Evolutionary conservation across 2,329 filamentous ascomycete species (phyloP).

Genomic region (Mollisia scopiformis): DNA sequence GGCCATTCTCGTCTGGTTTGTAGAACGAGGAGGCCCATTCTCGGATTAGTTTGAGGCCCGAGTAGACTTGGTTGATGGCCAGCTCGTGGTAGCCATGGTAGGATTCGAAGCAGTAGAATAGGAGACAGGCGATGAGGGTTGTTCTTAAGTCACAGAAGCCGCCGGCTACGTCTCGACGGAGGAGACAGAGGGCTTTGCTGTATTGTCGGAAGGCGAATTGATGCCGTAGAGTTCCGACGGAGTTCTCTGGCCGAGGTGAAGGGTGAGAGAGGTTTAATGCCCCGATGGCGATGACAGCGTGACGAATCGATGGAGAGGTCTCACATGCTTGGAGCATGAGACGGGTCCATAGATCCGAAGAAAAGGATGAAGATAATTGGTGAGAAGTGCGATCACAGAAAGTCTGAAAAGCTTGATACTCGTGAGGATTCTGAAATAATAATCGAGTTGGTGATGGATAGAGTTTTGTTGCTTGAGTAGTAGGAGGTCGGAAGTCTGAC

Average conservation of each 20-base stretch:
- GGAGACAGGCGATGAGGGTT: slow-evolving; percentile 23
- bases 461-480: slow-evolving; percentile 9
- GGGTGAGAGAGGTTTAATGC: slow-evolving; percentile 11
- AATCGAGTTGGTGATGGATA: slow-evolving; percentile 15
- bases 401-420: slow-evolving; percentile 22
- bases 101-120: slow-evolving; percentile 29
- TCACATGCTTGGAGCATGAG: slow-evolving; percentile 26
- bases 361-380: slow-evolving; percentile 16
- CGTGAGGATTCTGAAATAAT: slow-evolving; percentile 20
- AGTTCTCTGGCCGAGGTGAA: slow-evolving; percentile 14
- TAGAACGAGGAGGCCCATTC: slow-evolving; percentile 22
- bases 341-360: slow-evolving; percentile 17
- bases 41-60: slow-evolving; percentile 22
- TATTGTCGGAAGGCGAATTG: slow-evolving; percentile 27
- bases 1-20: slow-evolving; percentile 8
- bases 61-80: slow-evolving; percentile 20
- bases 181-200: slow-evolving; percentile 22
- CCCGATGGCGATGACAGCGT: slow-evolving; percentile 25
- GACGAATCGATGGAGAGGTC: slow-evolving; percentile 17
- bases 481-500: neutral
- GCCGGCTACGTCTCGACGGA: slow-evolving; percentile 22
- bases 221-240: slow-evolving; percentile 25
- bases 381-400: slow-evolving; percentile 23
- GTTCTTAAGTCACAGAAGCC: slow-evolving; percentile 23
- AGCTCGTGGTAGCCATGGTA: slow-evolving; percentile 22